Conservation (phyloP, 345 rosid species). For the Psidium guajava region DNA sequence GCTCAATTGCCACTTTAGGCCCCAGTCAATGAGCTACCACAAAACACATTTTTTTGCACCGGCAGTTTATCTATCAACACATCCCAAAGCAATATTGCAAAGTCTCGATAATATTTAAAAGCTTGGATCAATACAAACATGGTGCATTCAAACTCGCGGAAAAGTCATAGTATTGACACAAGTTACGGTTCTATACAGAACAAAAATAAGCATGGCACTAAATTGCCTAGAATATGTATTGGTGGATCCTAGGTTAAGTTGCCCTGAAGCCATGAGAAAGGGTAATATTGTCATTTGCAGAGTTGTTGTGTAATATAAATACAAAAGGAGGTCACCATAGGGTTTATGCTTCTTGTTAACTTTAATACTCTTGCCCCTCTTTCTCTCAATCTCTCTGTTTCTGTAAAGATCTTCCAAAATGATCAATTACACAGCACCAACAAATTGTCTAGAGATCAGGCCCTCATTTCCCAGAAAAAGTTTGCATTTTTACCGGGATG, state of each 20-base stretch:
- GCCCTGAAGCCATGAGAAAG: background rate
- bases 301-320: background rate
- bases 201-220: background rate
- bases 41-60: background rate
- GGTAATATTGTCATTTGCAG: background rate
- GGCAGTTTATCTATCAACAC: background rate
- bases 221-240: background rate
- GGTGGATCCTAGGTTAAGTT: background rate
- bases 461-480: background rate
- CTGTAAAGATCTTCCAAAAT: background rate
- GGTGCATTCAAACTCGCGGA: background rate
- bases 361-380: background rate
- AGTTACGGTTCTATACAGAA: background rate
- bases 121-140: background rate
- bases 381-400: background rate
- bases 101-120: background rate
- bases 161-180: background rate
- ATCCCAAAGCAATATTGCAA: background rate
- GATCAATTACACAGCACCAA: background rate
- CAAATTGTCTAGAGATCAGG: background rate
- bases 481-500: background rate
- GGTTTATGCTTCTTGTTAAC: background rate
- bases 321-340: background rate
- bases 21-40: background rate
- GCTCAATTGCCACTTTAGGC: background rate